phyloP scores from a whole-genome alignment of 768 basidiomycete genomes.

The Pulveroboletus sp. region DNA sequence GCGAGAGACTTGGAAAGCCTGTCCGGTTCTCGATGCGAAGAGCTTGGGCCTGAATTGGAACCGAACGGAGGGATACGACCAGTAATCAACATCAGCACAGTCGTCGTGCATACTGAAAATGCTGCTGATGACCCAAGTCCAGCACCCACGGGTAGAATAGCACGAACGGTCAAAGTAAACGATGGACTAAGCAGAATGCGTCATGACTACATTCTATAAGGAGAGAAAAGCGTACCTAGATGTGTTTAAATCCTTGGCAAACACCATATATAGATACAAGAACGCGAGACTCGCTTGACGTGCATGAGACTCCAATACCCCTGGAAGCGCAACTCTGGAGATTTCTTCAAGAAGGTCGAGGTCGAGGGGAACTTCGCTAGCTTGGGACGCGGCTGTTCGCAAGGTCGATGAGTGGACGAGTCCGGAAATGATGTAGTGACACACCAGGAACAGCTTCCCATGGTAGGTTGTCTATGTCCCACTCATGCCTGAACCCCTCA shows the following conservation, averaged over 20 bases:
- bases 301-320: constrained; percentile 31
- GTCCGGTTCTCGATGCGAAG: constrained; percentile 38
- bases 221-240: constrained; percentile 47
- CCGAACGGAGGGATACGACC: constrained; percentile 60
- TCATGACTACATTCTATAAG: constrained; percentile 11
- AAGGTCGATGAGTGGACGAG: neutral
- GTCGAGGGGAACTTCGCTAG: constrained; percentile 49
- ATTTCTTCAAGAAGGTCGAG: constrained; percentile 69
- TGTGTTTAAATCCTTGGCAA: constrained; percentile 40
- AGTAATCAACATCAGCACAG: constrained; percentile 73
- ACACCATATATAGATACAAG: constrained; percentile 88
- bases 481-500: constrained; percentile 64
- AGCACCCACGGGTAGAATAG: constrained; percentile 89
- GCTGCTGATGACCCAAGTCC: constrained; percentile 97
- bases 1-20: constrained; percentile 61
- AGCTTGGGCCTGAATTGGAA: neutral
- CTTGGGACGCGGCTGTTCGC: constrained; percentile 13
- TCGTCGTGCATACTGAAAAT: constrained; percentile 83
- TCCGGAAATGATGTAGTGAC: neutral
- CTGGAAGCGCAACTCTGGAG: constrained; percentile 37
- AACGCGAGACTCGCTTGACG: constrained; percentile 64
- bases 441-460: constrained; percentile 63
- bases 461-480: constrained; percentile 72
- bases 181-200: constrained; percentile 48
- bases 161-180: constrained; percentile 77